Base-by-base conservation (phyloP, 257 asterid species). In the Eustoma russellianum region DNA sequence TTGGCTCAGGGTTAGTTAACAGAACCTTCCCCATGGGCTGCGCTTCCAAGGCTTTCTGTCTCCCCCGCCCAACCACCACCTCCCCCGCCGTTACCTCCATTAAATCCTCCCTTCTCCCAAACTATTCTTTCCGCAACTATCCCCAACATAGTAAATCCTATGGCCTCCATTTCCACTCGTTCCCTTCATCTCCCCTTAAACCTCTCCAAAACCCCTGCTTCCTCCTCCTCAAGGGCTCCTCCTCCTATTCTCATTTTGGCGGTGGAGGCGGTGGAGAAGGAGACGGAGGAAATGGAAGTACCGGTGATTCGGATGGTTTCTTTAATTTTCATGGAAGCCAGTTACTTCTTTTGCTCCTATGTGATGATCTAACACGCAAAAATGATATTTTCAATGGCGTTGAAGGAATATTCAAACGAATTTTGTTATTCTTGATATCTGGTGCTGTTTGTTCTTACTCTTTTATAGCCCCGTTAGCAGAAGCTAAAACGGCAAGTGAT, bases 401-500 rank as follows among this genome's bases (percentile, higher is more conserved):
- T 43, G 56, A 67, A n/a, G 70, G 58, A 15, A 71, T 44, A 33
- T 50, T 55, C 18, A 68, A 59, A 24, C 58, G 46, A 0, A 5
- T 70, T 14, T 50, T 59, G 41, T 46, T 60, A 13, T 18, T 75
- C 35, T 60, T 85, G 24, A 55, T 74, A 51, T 69, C 86, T 2
- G 59, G 63, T 1, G 69, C 83, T 33, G 50, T 79, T 48, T 35
- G 76, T 48, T 74, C 58, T 63, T 65, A 66, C 62, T 61, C 62
- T 49, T 55, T 56, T 48, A 60, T 78, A 10, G 73, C 80, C 51
- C 70, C 86, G 13, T 63, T 65, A 40, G 98, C 88, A 24, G 70
- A 78, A 50, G 98, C 98, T 1, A 64, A 68, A 52, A 54, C 82
- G n/a, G 49, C 48, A 9, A 15, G 24, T 8, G 65, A 18, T 15